Conservation (phyloP, 2,329 filamentous ascomycete genomes). For the Fusarium sublunatum region DNA sequence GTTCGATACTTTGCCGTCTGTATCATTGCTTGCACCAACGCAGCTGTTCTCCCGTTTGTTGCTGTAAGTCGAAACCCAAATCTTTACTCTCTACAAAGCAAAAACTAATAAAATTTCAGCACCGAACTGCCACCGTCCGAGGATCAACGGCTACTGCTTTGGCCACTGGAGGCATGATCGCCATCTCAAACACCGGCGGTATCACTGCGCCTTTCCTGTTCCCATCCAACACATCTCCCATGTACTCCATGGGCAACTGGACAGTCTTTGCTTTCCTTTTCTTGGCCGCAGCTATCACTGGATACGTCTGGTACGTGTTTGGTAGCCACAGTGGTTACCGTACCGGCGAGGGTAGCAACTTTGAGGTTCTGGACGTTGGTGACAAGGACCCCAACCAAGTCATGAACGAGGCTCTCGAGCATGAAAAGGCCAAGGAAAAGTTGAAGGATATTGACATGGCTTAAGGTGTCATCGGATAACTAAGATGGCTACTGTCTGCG, state of each 20-base stretch:
- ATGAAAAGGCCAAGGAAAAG: slow-evolving; percentile 34
- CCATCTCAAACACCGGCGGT: slow-evolving; percentile 51
- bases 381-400: slow-evolving; percentile 36
- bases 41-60: slow-evolving; percentile 50
- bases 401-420: slow-evolving; percentile 31
- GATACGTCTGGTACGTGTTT: slow-evolving; percentile 49
- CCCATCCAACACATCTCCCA: slow-evolving; percentile 46
- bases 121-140: slow-evolving; percentile 50
- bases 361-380: slow-evolving; percentile 36
- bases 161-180: slow-evolving; percentile 51
- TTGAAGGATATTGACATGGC: slow-evolving; percentile 34
- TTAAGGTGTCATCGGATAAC: background rate
- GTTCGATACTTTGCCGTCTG: slow-evolving; percentile 49
- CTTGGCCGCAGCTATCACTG: slow-evolving; percentile 40
- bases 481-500: background rate
- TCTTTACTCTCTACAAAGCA: background rate
- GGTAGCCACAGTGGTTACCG: slow-evolving; percentile 49
- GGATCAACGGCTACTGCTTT: slow-evolving; percentile 50
- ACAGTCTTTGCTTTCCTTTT: slow-evolving; percentile 50
- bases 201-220: slow-evolving; percentile 52
- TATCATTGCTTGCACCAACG: slow-evolving; percentile 50
- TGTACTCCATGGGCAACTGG: slow-evolving; percentile 52
- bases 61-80: slow-evolving; percentile 41
- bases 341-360: slow-evolving; percentile 38
- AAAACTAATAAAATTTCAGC: slow-evolving; percentile 29